Evolutionary conservation across 176 grass and related monocot genomes (phyloP), one percentile per base, ranked within the genome.

Genomic region (Musa itinerans): DNA sequence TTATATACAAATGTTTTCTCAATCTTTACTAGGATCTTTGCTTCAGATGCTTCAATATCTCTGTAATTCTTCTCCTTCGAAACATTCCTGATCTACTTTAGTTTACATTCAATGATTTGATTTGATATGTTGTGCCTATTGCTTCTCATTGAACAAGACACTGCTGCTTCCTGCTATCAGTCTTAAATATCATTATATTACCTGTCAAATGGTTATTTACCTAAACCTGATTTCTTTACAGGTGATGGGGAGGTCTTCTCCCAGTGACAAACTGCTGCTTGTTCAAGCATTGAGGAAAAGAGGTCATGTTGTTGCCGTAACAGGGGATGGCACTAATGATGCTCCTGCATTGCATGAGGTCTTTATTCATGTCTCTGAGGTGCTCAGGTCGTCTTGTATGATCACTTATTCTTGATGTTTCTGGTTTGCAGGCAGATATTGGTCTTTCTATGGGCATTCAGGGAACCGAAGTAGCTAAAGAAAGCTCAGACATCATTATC

Each of bases 381-480:
- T 64, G 1, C 43, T 43, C 34, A 43, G 63, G 13, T 34, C 9
- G 2, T 64, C 16, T 65, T 72, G 2, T 11, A 56, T 34, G 58
- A 20, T 59, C 10, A 72, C 48, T 65, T 23, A 65, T 64, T 63
- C 21, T 65, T 49, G 8, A 1, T 52, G 26, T 63, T 90, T 22
- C 80, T 59, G 77, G 80, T 51, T 70, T 87, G 77, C 82, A 99
- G 95, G 95, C 95, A 48, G 95, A 99, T 73, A 94, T 99, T 82
- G 95, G 95, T 79, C 84, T 99, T 48, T 82, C 95, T 61, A 99
- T 99, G 95, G 95, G 95, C 21, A 99, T 99, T 79, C 86, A 87
- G 74, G 95, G 95, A 87, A 99, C 90, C 73, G 95, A 99, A 83
- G 95, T 99, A 83, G 95, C 95, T 52, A 99, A 99, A 88, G 95